Conservation (phyloP, 2,329 filamentous ascomycete genomes). For the Aspergillus viridinutans region DNA sequence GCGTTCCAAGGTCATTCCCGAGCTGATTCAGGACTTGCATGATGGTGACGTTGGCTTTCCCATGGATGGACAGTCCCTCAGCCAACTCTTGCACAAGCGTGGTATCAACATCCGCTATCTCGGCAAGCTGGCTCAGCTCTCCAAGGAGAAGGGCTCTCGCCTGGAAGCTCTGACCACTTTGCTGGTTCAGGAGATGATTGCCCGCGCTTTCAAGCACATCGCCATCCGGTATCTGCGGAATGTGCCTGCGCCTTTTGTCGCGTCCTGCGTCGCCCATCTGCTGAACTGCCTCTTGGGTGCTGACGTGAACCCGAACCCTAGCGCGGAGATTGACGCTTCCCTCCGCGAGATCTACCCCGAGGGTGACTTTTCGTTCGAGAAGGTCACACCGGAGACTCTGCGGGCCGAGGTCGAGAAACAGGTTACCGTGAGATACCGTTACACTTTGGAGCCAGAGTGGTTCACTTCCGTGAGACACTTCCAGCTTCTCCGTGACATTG, state of each 20-base stretch:
- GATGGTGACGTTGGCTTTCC: constrained; percentile 95
- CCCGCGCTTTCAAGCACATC: constrained; percentile 93
- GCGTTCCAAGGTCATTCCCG: constrained; percentile 72
- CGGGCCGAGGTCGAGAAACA: constrained; percentile 67
- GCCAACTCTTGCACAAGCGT: constrained; percentile 85
- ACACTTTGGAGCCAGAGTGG: constrained; percentile 66
- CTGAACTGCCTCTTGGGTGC: constrained; percentile 88
- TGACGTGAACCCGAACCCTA: constrained; percentile 70
- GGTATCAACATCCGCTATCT: constrained; percentile 96
- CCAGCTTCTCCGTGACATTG: constrained; percentile 84
- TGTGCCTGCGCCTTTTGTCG: constrained; percentile 73
- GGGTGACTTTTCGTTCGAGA: constrained; percentile 74
- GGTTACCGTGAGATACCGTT: constrained; percentile 70
- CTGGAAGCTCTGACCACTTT: constrained; percentile 74
- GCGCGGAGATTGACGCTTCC: constrained; percentile 69
- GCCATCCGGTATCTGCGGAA: constrained; percentile 73
- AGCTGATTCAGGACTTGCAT: constrained; percentile 77
- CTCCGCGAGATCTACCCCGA: constrained; percentile 75
- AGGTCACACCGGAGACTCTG: constrained; percentile 69
- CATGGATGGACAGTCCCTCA: constrained; percentile 94
- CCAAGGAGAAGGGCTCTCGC: constrained; percentile 63
- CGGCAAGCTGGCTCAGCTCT: constrained; percentile 72
- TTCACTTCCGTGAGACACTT: constrained; percentile 63
- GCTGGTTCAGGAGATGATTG: constrained; percentile 84
- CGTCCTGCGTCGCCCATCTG: constrained; percentile 76